Evolutionary conservation across 2,329 filamentous ascomycete genomes (phyloP), one percentile per base, ranked within the genome.

Genomic region (Phyllosticta capitalensis): DNA sequence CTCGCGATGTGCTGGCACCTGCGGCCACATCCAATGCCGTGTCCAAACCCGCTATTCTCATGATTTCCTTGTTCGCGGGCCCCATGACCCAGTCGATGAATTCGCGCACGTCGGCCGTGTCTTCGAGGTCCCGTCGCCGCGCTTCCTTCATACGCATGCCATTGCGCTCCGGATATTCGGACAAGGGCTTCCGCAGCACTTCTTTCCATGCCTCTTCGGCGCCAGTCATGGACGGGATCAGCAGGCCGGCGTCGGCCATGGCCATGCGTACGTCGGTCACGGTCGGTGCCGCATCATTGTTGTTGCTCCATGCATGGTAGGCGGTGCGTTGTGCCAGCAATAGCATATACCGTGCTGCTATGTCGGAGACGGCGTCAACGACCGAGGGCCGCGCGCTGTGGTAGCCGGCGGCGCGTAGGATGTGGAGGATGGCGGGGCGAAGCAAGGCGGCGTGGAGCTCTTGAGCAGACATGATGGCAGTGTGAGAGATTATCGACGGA

Each of bases 401-500:
- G 76, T 95, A 97, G 70, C 92, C 92, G 22, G 90, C 87, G 28
- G 92, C 90, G 69, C 92, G 90, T 56, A 97, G 84, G 67, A 95
- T 92, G 74, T 96, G 91, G 61, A 97, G 84, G 62, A 96, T 84
- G 54, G 87, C 86, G 1, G 92, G 92, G 50, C 91, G 90, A 60
- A 97, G 81, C 64, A 96, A 86, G 62, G 89, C 87, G 74, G 90
- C 87, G 75, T 87, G 82, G 54, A 88, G 78, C 33, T 61, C 52
- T 49, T 59, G 30, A 21, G 59, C 45, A 61, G 72, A 71, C 69
- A 71, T 65, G 45, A 68, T 64, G 63, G 26, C 22, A 33, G 50
- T 12, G 56, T 26, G 19, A 51, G 50, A 10, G 12, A 45, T 51
- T 26, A 38, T n/a, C 6, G 56, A 58, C 20, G n/a, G 30, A 54